Evolutionary conservation across 1,284 basidiomycete species (phyloP).

Genomic region (Ceratobasidium sp.): DNA sequence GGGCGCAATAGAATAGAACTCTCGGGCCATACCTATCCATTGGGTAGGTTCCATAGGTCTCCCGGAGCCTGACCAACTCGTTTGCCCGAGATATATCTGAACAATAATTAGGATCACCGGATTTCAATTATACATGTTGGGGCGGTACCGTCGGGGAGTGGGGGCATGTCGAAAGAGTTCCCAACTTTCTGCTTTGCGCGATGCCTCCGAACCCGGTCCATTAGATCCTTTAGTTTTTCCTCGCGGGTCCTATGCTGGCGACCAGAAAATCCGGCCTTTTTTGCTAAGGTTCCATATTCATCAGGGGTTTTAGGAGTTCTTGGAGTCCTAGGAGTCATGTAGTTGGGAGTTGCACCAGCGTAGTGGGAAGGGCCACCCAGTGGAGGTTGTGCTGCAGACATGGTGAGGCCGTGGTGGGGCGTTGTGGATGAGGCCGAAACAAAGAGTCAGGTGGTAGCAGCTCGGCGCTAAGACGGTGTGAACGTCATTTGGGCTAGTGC

Average conservation of each 20-base stretch:
- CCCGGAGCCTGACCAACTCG: slow-evolving; percentile 14
- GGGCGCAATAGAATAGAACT: neutral
- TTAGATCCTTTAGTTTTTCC: slow-evolving; percentile 3
- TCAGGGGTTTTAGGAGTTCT: slow-evolving; percentile 35
- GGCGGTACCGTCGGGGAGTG: neutral
- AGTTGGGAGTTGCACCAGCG: slow-evolving; percentile 5
- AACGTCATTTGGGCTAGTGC: slow-evolving; percentile 6
- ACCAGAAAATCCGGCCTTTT: slow-evolving; percentile 9
- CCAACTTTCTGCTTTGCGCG: slow-evolving; percentile 8
- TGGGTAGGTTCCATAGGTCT: neutral
- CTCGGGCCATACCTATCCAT: slow-evolving; percentile 11
- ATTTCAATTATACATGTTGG: neutral
- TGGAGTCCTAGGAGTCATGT: slow-evolving; percentile 35
- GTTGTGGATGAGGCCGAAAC: neutral
- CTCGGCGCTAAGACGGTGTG: slow-evolving; percentile 7
- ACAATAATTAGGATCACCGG: neutral
- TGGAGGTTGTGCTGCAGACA: neutral
- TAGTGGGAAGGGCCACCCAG: neutral
- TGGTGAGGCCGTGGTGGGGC: neutral
- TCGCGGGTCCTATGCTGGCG: slow-evolving; percentile 3
- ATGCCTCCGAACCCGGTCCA: neutral
- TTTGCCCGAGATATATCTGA: slow-evolving; percentile 14
- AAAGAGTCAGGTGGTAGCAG: slow-evolving; percentile 1
- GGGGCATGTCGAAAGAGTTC: slow-evolving; percentile 13
- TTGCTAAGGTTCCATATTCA: slow-evolving; percentile 6